These are phyloP conservation scores for Lolium rigidum DNA, from an alignment of 176 grass and related monocot genomes.

Conservation along the genomic window DNA sequence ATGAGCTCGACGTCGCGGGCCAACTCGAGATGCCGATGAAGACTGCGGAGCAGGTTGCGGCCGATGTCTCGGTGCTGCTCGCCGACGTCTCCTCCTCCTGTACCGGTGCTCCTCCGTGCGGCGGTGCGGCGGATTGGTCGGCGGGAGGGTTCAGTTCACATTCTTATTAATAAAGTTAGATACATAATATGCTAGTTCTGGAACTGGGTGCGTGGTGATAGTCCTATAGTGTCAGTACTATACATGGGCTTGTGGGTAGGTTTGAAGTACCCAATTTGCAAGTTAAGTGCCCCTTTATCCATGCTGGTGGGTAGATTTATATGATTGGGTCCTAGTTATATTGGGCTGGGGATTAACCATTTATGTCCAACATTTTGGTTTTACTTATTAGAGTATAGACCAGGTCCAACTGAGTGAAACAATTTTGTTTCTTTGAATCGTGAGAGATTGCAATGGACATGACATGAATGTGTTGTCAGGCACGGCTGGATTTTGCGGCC, in stretches of 20 bases:
- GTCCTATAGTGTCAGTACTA: neutral
- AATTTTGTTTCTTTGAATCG: neutral
- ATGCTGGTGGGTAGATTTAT: neutral
- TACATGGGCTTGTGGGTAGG: neutral
- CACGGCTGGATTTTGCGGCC: neutral
- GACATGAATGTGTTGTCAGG: neutral
- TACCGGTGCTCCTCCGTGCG: no score
- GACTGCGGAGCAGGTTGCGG: no score
- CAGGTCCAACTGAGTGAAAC: neutral
- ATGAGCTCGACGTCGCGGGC: no score
- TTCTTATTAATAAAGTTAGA: neutral
- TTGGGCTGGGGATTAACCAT: neutral
- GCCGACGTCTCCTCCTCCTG: no score
- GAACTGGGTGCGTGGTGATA: neutral
- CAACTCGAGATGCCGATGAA: no score
- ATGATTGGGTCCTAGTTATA: conserved; percentile 3
- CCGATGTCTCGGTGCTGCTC: no score
- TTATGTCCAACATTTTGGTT: neutral
- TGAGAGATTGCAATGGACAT: neutral
- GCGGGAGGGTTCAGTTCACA: neutral
- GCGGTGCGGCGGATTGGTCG: no score
- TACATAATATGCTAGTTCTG: neutral
- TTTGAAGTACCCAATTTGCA: neutral
- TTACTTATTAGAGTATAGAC: neutral
- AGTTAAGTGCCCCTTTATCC: neutral